Conservation (phyloP, 176 grass and related monocot genomes). For the Metroxylon sagu region DNA sequence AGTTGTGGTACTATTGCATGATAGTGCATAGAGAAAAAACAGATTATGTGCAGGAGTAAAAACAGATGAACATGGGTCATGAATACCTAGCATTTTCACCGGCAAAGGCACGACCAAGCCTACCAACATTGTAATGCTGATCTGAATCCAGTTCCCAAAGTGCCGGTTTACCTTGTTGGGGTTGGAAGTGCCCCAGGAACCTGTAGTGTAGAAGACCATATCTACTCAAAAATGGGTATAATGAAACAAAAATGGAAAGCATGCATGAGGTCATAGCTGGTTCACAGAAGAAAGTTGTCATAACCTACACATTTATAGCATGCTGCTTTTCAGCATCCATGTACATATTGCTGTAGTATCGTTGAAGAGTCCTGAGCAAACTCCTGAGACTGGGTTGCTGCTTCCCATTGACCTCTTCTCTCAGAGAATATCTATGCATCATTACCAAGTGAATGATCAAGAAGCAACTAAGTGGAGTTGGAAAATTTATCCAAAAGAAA, state of each 20-base stretch:
- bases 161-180: conserved; percentile 76
- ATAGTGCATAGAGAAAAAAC: too few relatives aligned
- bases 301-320: conserved; percentile 94
- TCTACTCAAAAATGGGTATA: background rate
- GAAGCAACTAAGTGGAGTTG: background rate
- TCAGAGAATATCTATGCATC: conserved; percentile 79
- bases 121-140: conserved; percentile 82
- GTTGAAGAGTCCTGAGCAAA: conserved; percentile 81
- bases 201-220: conserved; percentile 25
- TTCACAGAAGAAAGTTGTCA: background rate
- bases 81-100: conserved; percentile 47
- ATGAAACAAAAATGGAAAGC: too few relatives aligned
- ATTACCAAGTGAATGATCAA: background rate
- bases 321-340: conserved; percentile 93
- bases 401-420: conserved; percentile 87
- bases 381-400: conserved; percentile 93
- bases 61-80: too few relatives aligned
- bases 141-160: conserved; percentile 91
- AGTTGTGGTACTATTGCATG: too few relatives aligned
- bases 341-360: conserved; percentile 92
- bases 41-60: too few relatives aligned
- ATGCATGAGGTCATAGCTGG: background rate
- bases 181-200: conserved; percentile 94
- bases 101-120: conserved; percentile 58
- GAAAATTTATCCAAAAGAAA: too few relatives aligned